A percentile compares a stretch with the other conserved stretches of the same genome.
Evolutionary conservation across 768 basidiomycete species (phyloP).

Genomic region (Panaeolus papilionaceus): DNA sequence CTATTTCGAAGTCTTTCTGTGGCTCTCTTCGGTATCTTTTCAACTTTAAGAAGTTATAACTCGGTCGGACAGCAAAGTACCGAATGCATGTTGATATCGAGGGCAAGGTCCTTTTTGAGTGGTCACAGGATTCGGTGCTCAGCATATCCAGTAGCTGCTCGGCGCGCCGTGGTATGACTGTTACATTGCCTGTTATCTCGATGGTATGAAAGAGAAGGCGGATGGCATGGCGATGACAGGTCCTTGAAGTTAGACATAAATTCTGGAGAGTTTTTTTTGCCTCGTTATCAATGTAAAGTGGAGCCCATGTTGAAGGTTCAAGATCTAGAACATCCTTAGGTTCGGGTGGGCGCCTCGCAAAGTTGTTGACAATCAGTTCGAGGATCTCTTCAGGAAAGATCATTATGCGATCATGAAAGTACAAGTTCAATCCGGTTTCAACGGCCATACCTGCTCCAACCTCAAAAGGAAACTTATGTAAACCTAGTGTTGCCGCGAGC

Average conservation of each 20-base stretch:
- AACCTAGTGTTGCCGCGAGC: constrained; percentile 19
- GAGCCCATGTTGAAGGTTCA: not conserved
- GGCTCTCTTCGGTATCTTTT: no score
- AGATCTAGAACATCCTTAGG: not conserved
- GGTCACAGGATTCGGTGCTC: not conserved
- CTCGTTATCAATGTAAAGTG: not conserved
- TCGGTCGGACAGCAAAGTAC: not conserved
- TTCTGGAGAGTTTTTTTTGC: not conserved
- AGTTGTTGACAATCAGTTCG: not conserved
- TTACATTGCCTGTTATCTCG: not conserved
- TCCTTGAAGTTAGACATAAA: not conserved
- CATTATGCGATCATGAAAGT: not conserved
- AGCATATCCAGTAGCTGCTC: not conserved
- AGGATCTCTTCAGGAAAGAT: not conserved
- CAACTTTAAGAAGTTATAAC: no score
- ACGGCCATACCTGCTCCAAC: constrained; percentile 35
- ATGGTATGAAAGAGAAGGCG: not conserved
- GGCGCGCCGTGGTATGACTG: not conserved
- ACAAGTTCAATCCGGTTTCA: constrained; percentile 38
- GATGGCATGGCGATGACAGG: not conserved
- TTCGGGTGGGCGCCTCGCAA: not conserved
- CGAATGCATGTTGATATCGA: not conserved
- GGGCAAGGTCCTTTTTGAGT: not conserved
- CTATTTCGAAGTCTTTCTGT: no score
- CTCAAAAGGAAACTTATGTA: constrained; percentile 18